phyloP scores from a whole-genome alignment of 225 moss, liverwort and hornwort species.

The Thuidium tamariscinum region DNA sequence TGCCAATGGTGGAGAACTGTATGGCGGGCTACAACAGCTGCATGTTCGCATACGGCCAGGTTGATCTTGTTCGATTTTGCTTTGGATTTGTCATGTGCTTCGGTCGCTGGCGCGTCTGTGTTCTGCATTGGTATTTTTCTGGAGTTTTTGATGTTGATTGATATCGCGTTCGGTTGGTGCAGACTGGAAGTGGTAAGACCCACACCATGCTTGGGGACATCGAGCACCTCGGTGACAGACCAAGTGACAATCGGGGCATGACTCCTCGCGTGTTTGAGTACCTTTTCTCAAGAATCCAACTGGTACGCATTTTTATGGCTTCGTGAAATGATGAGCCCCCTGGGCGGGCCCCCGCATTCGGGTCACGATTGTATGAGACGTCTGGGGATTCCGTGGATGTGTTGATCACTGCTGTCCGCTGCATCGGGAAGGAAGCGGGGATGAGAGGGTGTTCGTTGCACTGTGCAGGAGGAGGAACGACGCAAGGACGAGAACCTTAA shows the following conservation, averaged over 20 bases:
- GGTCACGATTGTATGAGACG: background rate
- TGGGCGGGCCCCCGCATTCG: background rate
- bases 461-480: conserved; percentile 36
- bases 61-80: background rate
- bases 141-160: background rate
- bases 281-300: conserved; percentile 40
- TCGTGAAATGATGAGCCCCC: background rate
- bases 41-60: conserved; percentile 59
- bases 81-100: background rate
- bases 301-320: conserved; percentile 12
- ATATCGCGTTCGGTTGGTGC: background rate
- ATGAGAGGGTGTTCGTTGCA: background rate
- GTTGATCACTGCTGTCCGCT: background rate
- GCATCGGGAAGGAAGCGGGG: background rate
- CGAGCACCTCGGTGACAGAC: background rate
- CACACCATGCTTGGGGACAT: conserved; percentile 65
- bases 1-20: conserved; percentile 53
- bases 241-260: conserved; percentile 57
- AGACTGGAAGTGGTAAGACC: conserved; percentile 64
- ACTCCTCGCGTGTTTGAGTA: conserved; percentile 58
- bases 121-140: background rate
- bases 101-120: background rate
- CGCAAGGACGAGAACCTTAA: conserved; percentile 43
- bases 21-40: conserved; percentile 48
- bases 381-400: background rate